These are phyloP conservation scores for Zygosaccharomyces kombuchaensis DNA, from an alignment of 805 yeast genomes.

Conservation along the genomic window DNA sequence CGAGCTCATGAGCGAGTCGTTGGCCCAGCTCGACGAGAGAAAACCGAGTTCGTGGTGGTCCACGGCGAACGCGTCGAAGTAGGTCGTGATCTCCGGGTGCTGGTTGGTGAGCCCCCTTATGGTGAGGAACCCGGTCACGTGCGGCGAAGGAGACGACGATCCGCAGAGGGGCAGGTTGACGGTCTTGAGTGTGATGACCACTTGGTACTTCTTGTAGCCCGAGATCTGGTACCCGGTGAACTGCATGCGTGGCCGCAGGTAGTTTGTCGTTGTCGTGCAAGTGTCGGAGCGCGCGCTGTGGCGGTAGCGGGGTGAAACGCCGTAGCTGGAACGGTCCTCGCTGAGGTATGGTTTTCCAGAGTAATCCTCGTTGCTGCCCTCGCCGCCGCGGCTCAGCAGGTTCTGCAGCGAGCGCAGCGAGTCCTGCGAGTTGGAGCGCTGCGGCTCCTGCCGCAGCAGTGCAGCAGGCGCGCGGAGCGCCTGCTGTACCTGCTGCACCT, in stretches of 20 bases:
- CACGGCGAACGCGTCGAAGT: slow-evolving; percentile 48
- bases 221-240: slow-evolving; percentile 37
- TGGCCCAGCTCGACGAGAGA: slow-evolving; percentile 27
- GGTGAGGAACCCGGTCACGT: slow-evolving; percentile 58
- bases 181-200: slow-evolving; percentile 52
- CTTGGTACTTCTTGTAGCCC: slow-evolving; percentile 42
- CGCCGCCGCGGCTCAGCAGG: slow-evolving; percentile 6
- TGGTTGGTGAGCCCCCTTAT: slow-evolving; percentile 64
- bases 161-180: slow-evolving; percentile 42
- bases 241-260: slow-evolving; percentile 27
- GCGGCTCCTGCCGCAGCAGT: slow-evolving; percentile 1
- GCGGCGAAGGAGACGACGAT: slow-evolving; percentile 33
- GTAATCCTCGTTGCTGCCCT: background rate
- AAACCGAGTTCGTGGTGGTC: slow-evolving; percentile 28
- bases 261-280: slow-evolving; percentile 15
- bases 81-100: slow-evolving; percentile 70
- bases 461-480: slow-evolving; percentile 1
- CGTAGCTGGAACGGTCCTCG: slow-evolving; percentile 7
- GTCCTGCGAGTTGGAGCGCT: slow-evolving; percentile 19
- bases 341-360: slow-evolving; percentile 3
- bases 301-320: background rate
- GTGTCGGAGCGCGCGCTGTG: slow-evolving; percentile 1
- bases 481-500: background rate
- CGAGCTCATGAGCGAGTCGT: slow-evolving; percentile 28
- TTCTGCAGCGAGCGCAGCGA: slow-evolving; percentile 22